phyloP scores from a whole-genome alignment of 1,139 yeast species.

The Blastobotrys indianensis region DNA sequence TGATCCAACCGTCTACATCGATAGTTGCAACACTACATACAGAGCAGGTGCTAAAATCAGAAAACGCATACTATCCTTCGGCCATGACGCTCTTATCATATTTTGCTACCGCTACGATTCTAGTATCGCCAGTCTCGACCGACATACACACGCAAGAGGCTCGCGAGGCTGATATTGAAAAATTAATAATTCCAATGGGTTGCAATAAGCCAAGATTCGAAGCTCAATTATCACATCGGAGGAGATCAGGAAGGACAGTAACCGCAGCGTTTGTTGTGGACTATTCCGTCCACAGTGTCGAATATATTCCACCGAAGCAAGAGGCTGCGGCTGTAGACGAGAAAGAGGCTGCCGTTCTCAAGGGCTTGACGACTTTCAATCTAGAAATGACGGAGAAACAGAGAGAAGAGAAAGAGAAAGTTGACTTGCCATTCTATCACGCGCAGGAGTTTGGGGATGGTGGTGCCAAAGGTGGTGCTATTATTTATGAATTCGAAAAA shows the following conservation, averaged over 20 bases:
- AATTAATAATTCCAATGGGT: constrained; percentile 46
- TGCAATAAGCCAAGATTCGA: constrained; percentile 46
- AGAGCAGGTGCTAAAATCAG: constrained; percentile 10
- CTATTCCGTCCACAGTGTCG: constrained; percentile 45
- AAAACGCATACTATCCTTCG: constrained; percentile 43
- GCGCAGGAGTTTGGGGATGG: constrained; percentile 78
- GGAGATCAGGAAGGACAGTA: constrained; percentile 80
- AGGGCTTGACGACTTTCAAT: constrained; percentile 81
- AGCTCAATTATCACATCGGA: constrained; percentile 54
- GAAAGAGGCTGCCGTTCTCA: constrained; percentile 42
- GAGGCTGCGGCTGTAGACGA: constrained; percentile 35
- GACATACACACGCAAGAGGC: constrained; percentile 44
- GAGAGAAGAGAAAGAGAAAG: constrained; percentile 70
- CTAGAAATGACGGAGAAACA: constrained; percentile 70
- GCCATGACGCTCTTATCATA: constrained; percentile 47
- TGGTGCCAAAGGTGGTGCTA: constrained; percentile 60
- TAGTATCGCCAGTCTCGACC: constrained; percentile 41
- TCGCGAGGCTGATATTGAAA: constrained; percentile 39
- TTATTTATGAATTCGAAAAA: constrained; percentile 82
- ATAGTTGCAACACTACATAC: constrained; percentile 58
- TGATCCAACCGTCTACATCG: constrained; percentile 50
- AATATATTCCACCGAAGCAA: constrained; percentile 34
- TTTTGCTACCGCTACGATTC: constrained; percentile 68
- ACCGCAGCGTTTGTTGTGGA: constrained; percentile 52
- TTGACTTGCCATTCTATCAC: constrained; percentile 80